Evolutionary conservation across 2,329 filamentous ascomycete species (phyloP).

Genomic region (Clathrospora elynae): DNA sequence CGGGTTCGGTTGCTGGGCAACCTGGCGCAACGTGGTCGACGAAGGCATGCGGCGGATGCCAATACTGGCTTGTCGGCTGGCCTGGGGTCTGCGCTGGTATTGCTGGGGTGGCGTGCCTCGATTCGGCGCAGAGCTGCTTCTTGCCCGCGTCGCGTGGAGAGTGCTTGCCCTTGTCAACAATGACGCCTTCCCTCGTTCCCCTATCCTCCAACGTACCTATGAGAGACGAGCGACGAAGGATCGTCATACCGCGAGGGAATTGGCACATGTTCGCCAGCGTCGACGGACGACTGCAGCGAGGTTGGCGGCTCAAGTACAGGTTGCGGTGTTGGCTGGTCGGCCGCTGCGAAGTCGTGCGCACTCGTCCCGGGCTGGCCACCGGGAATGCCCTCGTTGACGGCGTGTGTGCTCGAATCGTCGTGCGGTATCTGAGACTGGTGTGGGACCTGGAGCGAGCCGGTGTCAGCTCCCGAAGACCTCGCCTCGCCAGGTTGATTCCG

Average conservation of each 20-base stretch:
- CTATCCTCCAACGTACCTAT: constrained; percentile 23
- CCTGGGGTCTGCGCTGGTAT: constrained; percentile 31
- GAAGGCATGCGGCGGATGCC: constrained; percentile 45
- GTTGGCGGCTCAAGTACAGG: constrained; percentile 40
- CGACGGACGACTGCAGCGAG: constrained; percentile 44
- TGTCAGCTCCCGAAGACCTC: constrained; percentile 34
- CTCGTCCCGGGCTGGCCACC: constrained; percentile 35
- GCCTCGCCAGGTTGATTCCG: constrained; percentile 40
- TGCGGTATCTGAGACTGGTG: constrained; percentile 37
- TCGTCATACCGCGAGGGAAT: constrained; percentile 29
- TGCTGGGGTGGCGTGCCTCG: constrained; percentile 23
- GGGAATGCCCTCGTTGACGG: constrained; percentile 41
- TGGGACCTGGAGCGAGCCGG: constrained; percentile 35
- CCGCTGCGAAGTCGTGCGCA: constrained; percentile 40
- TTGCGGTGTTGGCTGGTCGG: constrained; percentile 24
- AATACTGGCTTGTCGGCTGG: constrained; percentile 44
- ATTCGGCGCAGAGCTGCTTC: constrained; percentile 37
- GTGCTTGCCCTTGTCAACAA: constrained; percentile 27
- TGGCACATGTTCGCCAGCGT: constrained; percentile 41
- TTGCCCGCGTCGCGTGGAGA: constrained; percentile 21
- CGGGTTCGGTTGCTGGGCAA: constrained; percentile 25
- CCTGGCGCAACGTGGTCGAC: constrained; percentile 28
- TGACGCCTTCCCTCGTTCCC: constrained; percentile 7
- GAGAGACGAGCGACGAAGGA: constrained; percentile 23
- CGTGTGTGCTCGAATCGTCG: constrained; percentile 41